Evolutionary conservation across 345 rosid species (phyloP).

Genomic region (Boechera divaricarpa): DNA sequence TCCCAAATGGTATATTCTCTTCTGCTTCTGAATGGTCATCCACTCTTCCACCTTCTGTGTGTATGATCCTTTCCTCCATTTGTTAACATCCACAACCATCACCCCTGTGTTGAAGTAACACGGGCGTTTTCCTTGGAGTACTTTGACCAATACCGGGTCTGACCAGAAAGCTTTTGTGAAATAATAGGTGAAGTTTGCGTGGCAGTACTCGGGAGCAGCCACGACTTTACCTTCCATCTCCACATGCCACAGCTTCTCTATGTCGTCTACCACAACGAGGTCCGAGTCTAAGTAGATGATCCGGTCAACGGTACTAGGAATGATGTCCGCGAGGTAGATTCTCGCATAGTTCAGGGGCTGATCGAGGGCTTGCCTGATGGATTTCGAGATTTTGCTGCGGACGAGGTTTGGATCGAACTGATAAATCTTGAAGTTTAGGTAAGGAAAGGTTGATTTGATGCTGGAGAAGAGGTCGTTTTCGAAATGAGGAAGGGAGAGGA

Average conservation of each 20-base stretch:
- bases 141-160: slow-evolving; percentile 47
- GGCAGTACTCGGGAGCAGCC: slow-evolving; percentile 77
- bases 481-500: slow-evolving; percentile 54
- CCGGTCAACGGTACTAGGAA: slow-evolving; percentile 47
- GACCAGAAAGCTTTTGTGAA: slow-evolving; percentile 64
- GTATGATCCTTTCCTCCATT: slow-evolving; percentile 61
- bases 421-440: slow-evolving; percentile 60
- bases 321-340: slow-evolving; percentile 65
- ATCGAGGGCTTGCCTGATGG: slow-evolving; percentile 65
- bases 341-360: slow-evolving; percentile 74
- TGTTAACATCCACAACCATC: slow-evolving; percentile 65
- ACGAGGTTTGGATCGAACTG: slow-evolving; percentile 58
- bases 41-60: slow-evolving; percentile 62
- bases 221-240: slow-evolving; percentile 61
- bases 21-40: slow-evolving; percentile 62
- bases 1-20: slow-evolving; percentile 69
- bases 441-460: slow-evolving; percentile 64
- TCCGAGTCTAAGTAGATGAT: slow-evolving; percentile 73
- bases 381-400: slow-evolving; percentile 60
- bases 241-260: slow-evolving; percentile 56
- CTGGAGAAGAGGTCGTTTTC: slow-evolving; percentile 51
- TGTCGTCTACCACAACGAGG: slow-evolving; percentile 67
- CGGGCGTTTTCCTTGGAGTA: slow-evolving; percentile 58
- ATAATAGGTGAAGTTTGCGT: slow-evolving; percentile 59
- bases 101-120: slow-evolving; percentile 79